Conservation (phyloP, 192 early-diverging fungal genomes). For the Dissophora globulifera region DNA sequence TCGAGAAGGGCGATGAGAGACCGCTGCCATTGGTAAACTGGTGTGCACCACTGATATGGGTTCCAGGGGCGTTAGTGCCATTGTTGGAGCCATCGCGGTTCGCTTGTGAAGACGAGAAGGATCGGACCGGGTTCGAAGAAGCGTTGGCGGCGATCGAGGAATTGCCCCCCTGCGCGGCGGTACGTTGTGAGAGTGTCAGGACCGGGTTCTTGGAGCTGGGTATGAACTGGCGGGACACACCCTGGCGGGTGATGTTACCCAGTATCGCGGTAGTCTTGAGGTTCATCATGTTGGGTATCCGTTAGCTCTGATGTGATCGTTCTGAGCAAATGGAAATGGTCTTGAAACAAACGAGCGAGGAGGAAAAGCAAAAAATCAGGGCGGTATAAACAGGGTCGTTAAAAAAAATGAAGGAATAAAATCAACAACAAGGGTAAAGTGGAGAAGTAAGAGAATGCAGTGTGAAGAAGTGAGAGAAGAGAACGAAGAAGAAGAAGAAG, state of each 20-base stretch:
- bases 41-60: conserved; percentile 21
- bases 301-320: too few species aligned
- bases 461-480: not conserved
- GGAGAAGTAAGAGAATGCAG: not conserved
- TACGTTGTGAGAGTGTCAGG: conserved; percentile 45
- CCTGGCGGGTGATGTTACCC: conserved; percentile 49
- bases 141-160: conserved; percentile 34
- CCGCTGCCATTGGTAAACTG: conserved; percentile 23
- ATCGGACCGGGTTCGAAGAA: conserved; percentile 37
- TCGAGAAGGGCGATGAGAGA: conserved; percentile 2
- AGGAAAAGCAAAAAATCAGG: too few species aligned
- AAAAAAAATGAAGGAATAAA: not conserved
- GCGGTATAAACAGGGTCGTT: too few species aligned
- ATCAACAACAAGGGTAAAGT: too few species aligned
- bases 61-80: not conserved
- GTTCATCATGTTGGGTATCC: conserved; percentile 41
- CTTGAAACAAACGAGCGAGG: too few species aligned
- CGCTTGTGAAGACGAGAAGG: conserved; percentile 46
- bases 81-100: conserved; percentile 34
- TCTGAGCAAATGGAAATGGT: too few species aligned
- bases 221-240: conserved; percentile 45
- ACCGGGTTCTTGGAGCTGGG: conserved; percentile 52
- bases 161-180: conserved; percentile 27
- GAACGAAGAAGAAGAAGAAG: conserved; percentile 10
- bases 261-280: conserved; percentile 41